Base-by-base conservation (phyloP, 139 green algal species). In the Auxenochlorella pyrenoidosa region DNA sequence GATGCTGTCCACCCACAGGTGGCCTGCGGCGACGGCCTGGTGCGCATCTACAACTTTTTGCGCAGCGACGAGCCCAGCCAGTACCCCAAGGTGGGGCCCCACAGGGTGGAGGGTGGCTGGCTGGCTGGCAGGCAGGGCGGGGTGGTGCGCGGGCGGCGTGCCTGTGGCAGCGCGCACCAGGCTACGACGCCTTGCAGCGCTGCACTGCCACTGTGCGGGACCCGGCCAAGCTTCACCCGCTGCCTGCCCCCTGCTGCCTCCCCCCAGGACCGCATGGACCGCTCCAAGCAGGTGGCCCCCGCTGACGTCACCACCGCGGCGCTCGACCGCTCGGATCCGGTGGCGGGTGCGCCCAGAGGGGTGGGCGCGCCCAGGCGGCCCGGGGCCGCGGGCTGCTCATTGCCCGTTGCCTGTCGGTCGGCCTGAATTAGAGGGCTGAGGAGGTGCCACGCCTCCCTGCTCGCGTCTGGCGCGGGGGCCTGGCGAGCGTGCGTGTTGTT, bases 11-110 rank as follows among this genome's bases (percentile, higher is more conserved):
- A n/a, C n/a, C n/a, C n/a, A n/a, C 86, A 96, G 90, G 94, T 98
- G 40, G 95, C 93, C 1, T 99, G 96, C 84, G 97, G 97, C 28
- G 90, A 84, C 43, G 97, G 97, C 0, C 88, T 99, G 65, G 93
- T 95, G 63, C 93, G 96, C 28, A 98, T 99, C 86, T 98, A 99
- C 90, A 87, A 96, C 77, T 99, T 99, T 86, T 88, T 99, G 44
- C 79, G 91, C 41, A 90, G 88, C 0, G 95, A 98, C 78, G 89
- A 96, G 41, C 75, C 84, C 18, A 84, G 54, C 44, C 89, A 91
- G 30, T 86, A 85, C 71, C 79, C 86, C 2, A 36, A 68, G 44
- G 75, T 89, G 75, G 5, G 38, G 5, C 4, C 26, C 4, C 8
- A 32, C 51, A 34, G 22, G 3, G 30, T 10, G 2, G 75, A n/a